phyloP scores from a whole-genome alignment of 2,329 filamentous ascomycete genomes.

The Colletotrichum liaoningense region DNA sequence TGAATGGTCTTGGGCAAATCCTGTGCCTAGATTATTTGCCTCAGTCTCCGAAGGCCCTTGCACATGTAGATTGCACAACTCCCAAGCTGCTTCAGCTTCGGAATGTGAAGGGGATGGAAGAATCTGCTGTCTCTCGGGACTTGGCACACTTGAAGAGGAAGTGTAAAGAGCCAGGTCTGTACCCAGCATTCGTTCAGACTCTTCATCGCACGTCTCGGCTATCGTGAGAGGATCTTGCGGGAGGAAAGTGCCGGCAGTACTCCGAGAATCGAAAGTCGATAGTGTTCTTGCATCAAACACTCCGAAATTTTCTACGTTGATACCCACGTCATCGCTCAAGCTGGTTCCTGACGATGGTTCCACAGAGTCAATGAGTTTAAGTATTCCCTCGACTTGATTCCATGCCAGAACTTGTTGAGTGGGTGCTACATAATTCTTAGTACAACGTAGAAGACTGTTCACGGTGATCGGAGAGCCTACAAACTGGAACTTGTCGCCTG shows the following conservation, averaged over 20 bases:
- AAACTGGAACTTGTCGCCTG: neutral
- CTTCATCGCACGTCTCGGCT: neutral
- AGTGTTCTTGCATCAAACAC: neutral
- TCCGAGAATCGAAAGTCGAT: no score
- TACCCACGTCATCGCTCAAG: neutral
- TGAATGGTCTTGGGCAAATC: neutral
- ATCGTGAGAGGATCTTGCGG: neutral
- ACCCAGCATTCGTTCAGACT: neutral
- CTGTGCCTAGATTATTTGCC: neutral
- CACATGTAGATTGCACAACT: neutral
- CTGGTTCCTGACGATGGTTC: no score
- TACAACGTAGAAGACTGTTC: neutral
- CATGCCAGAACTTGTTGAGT: neutral
- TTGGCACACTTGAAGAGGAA: neutral
- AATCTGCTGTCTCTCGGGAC: no score
- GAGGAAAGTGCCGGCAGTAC: no score
- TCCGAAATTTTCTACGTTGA: neutral
- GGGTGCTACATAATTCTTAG: neutral
- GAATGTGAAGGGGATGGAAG: neutral
- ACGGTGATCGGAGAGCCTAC: neutral
- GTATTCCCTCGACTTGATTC: neutral
- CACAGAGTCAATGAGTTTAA: neutral
- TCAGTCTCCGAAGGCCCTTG: neutral
- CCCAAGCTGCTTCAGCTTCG: neutral
- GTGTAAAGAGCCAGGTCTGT: no score